Evolutionary conservation across 2,329 filamentous ascomycete genomes (phyloP).

Genomic region (Huntiella moniliformis): DNA sequence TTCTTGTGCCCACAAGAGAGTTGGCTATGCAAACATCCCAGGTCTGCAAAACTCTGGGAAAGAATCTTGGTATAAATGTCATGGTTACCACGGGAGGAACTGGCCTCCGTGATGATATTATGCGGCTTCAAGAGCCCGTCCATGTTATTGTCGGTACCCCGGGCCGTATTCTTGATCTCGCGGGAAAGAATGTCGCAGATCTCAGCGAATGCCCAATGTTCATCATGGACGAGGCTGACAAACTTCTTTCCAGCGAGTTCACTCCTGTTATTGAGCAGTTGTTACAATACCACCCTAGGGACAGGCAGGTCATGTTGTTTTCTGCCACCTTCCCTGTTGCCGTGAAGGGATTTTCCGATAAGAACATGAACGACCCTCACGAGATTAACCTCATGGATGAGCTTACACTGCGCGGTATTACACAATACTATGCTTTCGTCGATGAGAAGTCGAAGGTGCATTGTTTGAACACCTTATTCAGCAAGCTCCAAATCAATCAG

Average conservation of each 20-base stretch:
- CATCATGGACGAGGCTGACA: constrained; percentile 98
- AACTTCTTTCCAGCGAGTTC: constrained; percentile 89
- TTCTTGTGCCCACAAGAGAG: constrained; percentile 91
- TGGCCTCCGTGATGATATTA: constrained; percentile 85
- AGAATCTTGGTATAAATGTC: constrained; percentile 91
- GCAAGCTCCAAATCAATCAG: constrained; percentile 97
- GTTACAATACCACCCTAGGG: constrained; percentile 85
- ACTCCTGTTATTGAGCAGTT: constrained; percentile 95
- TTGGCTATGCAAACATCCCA: constrained; percentile 96
- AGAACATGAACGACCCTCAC: constrained; percentile 90
- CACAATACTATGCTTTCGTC: constrained; percentile 97
- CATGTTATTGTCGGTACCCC: constrained; percentile 97
- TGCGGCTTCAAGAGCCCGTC: constrained; percentile 81
- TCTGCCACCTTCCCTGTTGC: constrained; percentile 94
- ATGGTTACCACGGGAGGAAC: constrained; percentile 99
- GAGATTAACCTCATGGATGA: constrained; percentile 99
- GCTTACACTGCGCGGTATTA: constrained; percentile 91
- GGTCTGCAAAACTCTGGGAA: constrained; percentile 95
- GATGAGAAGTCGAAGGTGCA: constrained; percentile 99
- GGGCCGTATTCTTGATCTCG: constrained; percentile 85
- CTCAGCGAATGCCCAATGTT: constrained; percentile 93
- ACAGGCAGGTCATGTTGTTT: constrained; percentile 98
- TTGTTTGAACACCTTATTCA: constrained; percentile 96
- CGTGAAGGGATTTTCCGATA: constrained; percentile 95
- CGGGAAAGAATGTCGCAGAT: constrained; percentile 90